Conservation (phyloP, 208 protist species). For the Spongospora subterranea region DNA sequence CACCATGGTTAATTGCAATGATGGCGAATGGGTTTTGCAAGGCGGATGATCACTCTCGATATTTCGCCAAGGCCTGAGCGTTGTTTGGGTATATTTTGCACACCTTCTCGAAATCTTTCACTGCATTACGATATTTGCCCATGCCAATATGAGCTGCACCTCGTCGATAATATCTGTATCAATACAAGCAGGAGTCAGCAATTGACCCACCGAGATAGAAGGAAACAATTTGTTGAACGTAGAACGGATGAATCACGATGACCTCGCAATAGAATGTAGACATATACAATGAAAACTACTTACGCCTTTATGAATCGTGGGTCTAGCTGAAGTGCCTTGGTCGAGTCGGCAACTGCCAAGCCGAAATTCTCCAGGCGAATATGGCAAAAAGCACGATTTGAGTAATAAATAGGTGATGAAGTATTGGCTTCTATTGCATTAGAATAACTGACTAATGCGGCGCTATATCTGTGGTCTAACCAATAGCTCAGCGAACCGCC, state of each 20-base stretch:
- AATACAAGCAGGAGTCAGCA: background rate
- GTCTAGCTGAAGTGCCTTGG: conserved; percentile 28
- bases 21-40: background rate
- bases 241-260: no score
- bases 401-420: conserved; percentile 5
- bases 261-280: no score
- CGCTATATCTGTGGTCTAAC: background rate
- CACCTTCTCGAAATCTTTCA: conserved; percentile 7
- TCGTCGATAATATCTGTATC: conserved; percentile 45
- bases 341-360: background rate
- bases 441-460: background rate
- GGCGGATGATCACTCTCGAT: background rate
- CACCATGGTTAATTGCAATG: background rate
- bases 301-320: conserved; percentile 27
- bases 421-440: background rate
- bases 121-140: conserved; percentile 1
- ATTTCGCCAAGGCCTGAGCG: conserved; percentile 2
- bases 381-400: conserved; percentile 34
- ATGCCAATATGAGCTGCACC: conserved; percentile 5
- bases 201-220: background rate
- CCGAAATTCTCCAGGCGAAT: conserved; percentile 54
- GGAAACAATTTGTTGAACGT: background rate
- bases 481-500: background rate
- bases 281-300: no score
- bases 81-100: conserved; percentile 43